Evolutionary conservation across 2,329 filamentous ascomycete genomes (phyloP).

Genomic region (Diaporthe ampelina): DNA sequence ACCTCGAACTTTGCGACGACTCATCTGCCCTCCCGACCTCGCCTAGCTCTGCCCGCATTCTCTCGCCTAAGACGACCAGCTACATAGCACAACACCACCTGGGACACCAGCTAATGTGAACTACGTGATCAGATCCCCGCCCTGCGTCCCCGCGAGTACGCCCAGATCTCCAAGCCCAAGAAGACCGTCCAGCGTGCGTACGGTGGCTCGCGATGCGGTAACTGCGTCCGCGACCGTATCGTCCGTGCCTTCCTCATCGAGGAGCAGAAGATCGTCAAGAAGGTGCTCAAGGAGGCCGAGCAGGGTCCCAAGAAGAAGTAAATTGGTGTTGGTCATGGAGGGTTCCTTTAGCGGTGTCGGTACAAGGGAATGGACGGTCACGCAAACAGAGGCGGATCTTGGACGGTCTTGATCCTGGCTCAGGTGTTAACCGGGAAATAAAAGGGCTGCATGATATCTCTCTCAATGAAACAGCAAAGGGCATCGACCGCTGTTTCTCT

Average conservation of each 20-base stretch:
- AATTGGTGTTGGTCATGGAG: conserved; percentile 59
- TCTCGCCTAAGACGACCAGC: not conserved
- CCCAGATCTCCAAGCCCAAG: conserved; percentile 96
- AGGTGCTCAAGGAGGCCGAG: conserved; percentile 99
- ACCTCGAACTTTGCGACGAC: not conserved
- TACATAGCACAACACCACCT: conserved; percentile 31
- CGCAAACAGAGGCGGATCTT: conserved; percentile 40
- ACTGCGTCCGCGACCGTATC: conserved; percentile 98
- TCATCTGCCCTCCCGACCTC: conserved; percentile 8
- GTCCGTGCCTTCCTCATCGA: conserved; percentile 99
- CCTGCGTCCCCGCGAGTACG: conserved; percentile 97
- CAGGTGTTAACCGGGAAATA: conserved; percentile 61
- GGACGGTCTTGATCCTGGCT: conserved; percentile 58
- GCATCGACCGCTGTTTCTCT: conserved; percentile 53
- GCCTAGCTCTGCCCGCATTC: not conserved
- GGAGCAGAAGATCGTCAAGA: conserved; percentile 99
- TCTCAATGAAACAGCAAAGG: conserved; percentile 40
- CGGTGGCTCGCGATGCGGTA: conserved; percentile 97
- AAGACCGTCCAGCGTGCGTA: conserved; percentile 99
- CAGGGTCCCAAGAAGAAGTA: conserved; percentile 79
- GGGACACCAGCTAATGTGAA: conserved; percentile 47
- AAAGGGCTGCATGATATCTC: conserved; percentile 62
- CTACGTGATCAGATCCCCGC: conserved; percentile 80
- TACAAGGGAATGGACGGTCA: conserved; percentile 53
- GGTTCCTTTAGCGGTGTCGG: conserved; percentile 45